Evolutionary conservation across 805 yeast species (phyloP).

Genomic region (Metschnikowia santaceciliae): DNA sequence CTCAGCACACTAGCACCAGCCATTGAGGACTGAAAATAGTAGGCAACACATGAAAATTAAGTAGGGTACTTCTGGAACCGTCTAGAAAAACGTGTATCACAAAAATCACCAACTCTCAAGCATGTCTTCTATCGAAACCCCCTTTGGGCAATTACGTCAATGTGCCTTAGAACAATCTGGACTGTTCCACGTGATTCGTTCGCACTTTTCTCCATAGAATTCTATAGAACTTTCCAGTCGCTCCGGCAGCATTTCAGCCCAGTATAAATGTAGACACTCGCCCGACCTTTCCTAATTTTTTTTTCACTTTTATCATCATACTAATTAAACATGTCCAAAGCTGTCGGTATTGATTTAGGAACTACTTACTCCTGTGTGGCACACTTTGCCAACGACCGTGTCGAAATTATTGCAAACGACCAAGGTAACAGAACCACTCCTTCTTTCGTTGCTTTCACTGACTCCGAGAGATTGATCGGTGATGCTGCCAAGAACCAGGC

Average conservation of each 20-base stretch:
- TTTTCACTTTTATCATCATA: constrained; percentile 7
- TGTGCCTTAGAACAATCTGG: constrained; percentile 4
- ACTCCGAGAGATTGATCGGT: constrained; percentile 32
- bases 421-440: constrained; percentile 35
- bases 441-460: constrained; percentile 32
- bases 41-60: not conserved
- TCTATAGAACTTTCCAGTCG: constrained; percentile 16
- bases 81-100: not conserved
- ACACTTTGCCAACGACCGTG: constrained; percentile 31
- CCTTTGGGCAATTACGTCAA: constrained; percentile 1
- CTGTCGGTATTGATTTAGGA: constrained; percentile 33
- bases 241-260: constrained; percentile 2
- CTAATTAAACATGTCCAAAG: constrained; percentile 23
- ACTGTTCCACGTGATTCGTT: constrained; percentile 9
- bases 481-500: constrained; percentile 35
- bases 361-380: constrained; percentile 34
- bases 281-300: not conserved
- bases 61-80: not conserved
- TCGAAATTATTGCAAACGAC: constrained; percentile 31
- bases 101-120: not conserved
- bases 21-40: not conserved
- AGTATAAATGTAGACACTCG: constrained; percentile 4
- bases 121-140: not conserved
- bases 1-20: not conserved
- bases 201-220: constrained; percentile 10